Evolutionary conservation across 2,329 filamentous ascomycete genomes (phyloP).

Genomic region (Paecilomyces sp.): DNA sequence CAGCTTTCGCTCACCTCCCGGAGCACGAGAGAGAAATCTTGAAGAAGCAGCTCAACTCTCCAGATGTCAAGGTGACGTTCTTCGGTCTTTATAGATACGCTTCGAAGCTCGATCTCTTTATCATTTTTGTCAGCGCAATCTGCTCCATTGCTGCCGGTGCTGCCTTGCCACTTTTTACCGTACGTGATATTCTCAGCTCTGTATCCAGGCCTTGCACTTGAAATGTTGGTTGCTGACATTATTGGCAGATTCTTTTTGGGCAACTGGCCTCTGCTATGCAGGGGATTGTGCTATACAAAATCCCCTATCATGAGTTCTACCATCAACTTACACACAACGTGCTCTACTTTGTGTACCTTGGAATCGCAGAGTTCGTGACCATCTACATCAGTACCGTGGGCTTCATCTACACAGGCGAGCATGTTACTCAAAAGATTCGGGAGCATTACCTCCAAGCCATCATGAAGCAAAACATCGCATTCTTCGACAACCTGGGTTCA

Average conservation of each 20-base stretch:
- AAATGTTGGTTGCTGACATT: slow-evolving; percentile 4
- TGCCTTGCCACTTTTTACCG: slow-evolving; percentile 71
- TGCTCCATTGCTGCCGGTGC: slow-evolving; percentile 66
- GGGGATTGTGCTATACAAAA: slow-evolving; percentile 47
- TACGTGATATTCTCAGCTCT: slow-evolving; percentile 25
- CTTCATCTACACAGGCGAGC: slow-evolving; percentile 82
- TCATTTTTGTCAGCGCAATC: slow-evolving; percentile 55
- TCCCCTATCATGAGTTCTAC: slow-evolving; percentile 51
- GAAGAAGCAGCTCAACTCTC: slow-evolving; percentile 60
- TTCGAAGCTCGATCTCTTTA: slow-evolving; percentile 55
- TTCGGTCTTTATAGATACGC: slow-evolving; percentile 64
- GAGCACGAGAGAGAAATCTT: slow-evolving; percentile 60
- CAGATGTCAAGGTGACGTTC: slow-evolving; percentile 57
- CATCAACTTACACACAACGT: slow-evolving; percentile 56
- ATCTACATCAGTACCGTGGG: slow-evolving; percentile 76
- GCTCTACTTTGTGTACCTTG: slow-evolving; percentile 80
- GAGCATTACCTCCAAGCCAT: slow-evolving; percentile 78
- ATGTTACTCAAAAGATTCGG: slow-evolving; percentile 70
- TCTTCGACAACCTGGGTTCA: slow-evolving; percentile 86
- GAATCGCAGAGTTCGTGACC: slow-evolving; percentile 69
- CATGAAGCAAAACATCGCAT: slow-evolving; percentile 81
- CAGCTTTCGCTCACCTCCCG: slow-evolving; percentile 57
- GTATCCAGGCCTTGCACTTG: background rate
- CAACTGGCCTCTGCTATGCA: slow-evolving; percentile 67
- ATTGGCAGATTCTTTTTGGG: slow-evolving; percentile 58